A percentile compares a stretch with the other conserved stretches of the same genome.
Conservation (phyloP, 805 yeast genomes). For the Teunomyces kruisii region DNA sequence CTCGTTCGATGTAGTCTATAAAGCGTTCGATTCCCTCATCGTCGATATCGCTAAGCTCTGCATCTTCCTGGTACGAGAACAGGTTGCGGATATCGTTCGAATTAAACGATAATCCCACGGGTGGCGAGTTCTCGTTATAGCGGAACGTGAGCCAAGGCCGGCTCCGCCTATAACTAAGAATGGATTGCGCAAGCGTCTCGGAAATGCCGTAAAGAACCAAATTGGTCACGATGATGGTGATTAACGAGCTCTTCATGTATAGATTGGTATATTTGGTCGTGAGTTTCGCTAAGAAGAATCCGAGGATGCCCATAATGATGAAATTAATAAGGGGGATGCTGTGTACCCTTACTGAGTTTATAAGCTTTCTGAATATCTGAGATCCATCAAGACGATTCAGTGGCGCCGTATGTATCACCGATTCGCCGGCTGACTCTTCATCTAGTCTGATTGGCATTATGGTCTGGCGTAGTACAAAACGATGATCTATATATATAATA, state of each 20-base stretch:
- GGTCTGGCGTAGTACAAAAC: neutral
- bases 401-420: neutral
- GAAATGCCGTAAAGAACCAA: conserved; percentile 84
- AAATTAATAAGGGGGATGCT: conserved; percentile 60
- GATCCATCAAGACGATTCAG: neutral
- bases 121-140: conserved; percentile 13
- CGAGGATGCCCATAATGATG: conserved; percentile 49
- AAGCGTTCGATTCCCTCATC: conserved; percentile 31
- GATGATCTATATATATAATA: neutral
- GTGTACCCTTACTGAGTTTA: conserved; percentile 38
- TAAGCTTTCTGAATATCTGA: conserved; percentile 7
- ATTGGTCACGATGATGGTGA: conserved; percentile 82
- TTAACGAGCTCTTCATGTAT: conserved; percentile 62
- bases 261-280: conserved; percentile 58
- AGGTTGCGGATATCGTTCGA: conserved; percentile 13
- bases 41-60: conserved; percentile 10
- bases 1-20: conserved; percentile 32
- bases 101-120: conserved; percentile 18
- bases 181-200: conserved; percentile 83
- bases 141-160: conserved; percentile 23
- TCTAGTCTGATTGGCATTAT: conserved; percentile 24
- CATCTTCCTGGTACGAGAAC: conserved; percentile 1
- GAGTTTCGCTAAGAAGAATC: conserved; percentile 49
- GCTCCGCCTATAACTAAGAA: conserved; percentile 31
- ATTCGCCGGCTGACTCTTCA: conserved; percentile 8